Base-by-base conservation (phyloP, 1,139 yeast species). In the Taphrina flavorubra region DNA sequence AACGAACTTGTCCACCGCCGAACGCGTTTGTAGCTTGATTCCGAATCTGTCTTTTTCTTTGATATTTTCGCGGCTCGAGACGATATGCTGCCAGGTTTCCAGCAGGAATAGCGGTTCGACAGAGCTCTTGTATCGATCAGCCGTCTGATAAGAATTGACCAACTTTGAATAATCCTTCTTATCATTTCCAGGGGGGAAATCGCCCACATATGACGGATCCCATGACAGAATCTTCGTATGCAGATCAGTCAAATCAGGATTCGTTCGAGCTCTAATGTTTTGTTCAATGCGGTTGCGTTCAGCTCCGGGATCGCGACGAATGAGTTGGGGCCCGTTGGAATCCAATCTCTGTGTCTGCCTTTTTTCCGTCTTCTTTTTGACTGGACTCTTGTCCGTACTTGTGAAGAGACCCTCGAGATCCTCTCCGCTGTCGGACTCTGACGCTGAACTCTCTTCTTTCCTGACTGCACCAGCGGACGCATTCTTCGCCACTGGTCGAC, bases 51-150 rank as follows among this genome's bases (percentile, higher is more conserved):
- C 92, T 7, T 76, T 78, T 70, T 86, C 87, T 39, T 84, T 85
- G 13, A 68, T 69, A 31, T 90, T 85, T 67, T 85, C 85, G 73
- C 89, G 87, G 0, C 94, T 86, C 2, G 90, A 83, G 72, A 86
- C 88, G 46, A 95, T 85, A 0, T 92, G 90, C 75, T 92, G 97
- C 98, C 98, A 95, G 72, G 97, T 90, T 79, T 95, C 99, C 59
- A 92, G 79, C 79, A 92, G 80, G 60, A 95, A 79, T 60, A 95
- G 80, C 0, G 99, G 98, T 73, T 87, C 91, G 75, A 90, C 88
- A 0, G 85, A 81, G 47, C 81, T 80, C 63, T 83, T 84, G 75
- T 95, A 95, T 6, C 89, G 91, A 16, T 80, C 81, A 1, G 87
- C 86, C 69, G 85, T 81, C 0, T 74, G 72, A 75, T 90, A 94